phyloP scores from a whole-genome alignment of 768 basidiomycete genomes.

The Psilocybe sp. region DNA sequence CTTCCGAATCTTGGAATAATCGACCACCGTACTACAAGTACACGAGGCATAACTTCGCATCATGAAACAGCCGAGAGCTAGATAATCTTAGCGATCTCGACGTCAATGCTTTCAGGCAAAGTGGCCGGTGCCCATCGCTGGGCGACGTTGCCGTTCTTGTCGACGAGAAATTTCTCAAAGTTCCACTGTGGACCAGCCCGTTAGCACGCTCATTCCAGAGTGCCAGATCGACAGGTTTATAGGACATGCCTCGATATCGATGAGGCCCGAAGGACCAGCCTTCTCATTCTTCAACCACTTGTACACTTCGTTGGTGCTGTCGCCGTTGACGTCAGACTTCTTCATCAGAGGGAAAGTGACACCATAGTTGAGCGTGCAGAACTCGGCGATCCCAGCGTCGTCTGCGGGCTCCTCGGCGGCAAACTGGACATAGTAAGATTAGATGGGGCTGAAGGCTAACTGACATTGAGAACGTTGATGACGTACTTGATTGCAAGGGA shows the following conservation, averaged over 20 bases:
- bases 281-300: conserved; percentile 84
- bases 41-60: background rate
- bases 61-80: conserved; percentile 13
- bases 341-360: conserved; percentile 90
- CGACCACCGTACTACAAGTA: background rate
- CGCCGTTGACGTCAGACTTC: conserved; percentile 93
- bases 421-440: conserved; percentile 47
- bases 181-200: conserved; percentile 60
- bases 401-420: conserved; percentile 82
- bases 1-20: background rate
- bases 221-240: background rate
- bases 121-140: conserved; percentile 81
- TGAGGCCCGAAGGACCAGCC: conserved; percentile 65
- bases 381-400: conserved; percentile 70
- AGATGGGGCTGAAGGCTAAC: background rate
- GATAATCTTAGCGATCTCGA: conserved; percentile 62
- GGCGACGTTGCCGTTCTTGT: conserved; percentile 74
- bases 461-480: background rate
- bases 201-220: background rate
- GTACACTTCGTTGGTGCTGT: conserved; percentile 78
- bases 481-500: conserved; percentile 85
- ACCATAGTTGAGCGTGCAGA: conserved; percentile 81
- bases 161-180: conserved; percentile 86
- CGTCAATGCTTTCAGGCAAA: conserved; percentile 60
- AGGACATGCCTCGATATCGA: conserved; percentile 65